Percentiles rank a stretch among this genome's conserved stretches.
These are phyloP conservation scores for Staphylotrichum longicolle DNA, from an alignment of 495 filamentous ascomycete species.

Conservation along the genomic window DNA sequence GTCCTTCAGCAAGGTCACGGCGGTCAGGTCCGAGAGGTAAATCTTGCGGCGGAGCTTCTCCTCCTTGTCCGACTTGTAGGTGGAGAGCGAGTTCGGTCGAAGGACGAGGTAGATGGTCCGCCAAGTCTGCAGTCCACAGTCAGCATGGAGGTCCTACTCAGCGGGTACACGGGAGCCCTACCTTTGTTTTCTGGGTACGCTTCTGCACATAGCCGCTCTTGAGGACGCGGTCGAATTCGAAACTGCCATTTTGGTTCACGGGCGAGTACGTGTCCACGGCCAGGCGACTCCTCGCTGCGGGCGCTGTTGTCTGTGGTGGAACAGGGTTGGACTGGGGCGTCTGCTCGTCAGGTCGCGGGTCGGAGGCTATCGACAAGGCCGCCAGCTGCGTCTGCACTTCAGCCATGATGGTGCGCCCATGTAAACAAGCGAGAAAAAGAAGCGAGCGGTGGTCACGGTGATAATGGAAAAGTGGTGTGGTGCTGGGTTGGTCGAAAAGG, in stretches of 20 bases:
- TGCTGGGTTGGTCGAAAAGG: not conserved
- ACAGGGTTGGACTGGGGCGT: no score
- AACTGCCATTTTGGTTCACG: constrained; percentile 93
- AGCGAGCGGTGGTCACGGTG: constrained; percentile 4
- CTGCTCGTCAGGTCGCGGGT: constrained; percentile 13
- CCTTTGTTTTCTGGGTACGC: constrained; percentile 91
- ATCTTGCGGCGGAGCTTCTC: constrained; percentile 86
- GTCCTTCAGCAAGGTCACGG: constrained; percentile 82
- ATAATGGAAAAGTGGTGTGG: not conserved
- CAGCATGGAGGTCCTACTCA: constrained; percentile 11
- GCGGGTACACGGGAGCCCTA: constrained; percentile 36
- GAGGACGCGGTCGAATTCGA: constrained; percentile 88
- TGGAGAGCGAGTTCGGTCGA: constrained; percentile 87
- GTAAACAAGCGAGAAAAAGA: constrained; percentile 10
- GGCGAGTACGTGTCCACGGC: constrained; percentile 46
- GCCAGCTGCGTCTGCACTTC: constrained; percentile 31
- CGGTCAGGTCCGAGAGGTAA: constrained; percentile 83
- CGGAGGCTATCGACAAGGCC: constrained; percentile 22
- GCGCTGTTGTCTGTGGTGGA: constrained; percentile 7
- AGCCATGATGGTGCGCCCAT: constrained; percentile 28
- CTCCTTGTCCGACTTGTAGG: constrained; percentile 90
- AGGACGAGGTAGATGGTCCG: constrained; percentile 87
- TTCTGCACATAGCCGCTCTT: constrained; percentile 84
- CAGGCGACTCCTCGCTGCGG: constrained; percentile 25
- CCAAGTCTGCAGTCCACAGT: constrained; percentile 61